Conservation (phyloP, 2,329 filamentous ascomycete species). For the Colletotrichum nymphaeae region DNA sequence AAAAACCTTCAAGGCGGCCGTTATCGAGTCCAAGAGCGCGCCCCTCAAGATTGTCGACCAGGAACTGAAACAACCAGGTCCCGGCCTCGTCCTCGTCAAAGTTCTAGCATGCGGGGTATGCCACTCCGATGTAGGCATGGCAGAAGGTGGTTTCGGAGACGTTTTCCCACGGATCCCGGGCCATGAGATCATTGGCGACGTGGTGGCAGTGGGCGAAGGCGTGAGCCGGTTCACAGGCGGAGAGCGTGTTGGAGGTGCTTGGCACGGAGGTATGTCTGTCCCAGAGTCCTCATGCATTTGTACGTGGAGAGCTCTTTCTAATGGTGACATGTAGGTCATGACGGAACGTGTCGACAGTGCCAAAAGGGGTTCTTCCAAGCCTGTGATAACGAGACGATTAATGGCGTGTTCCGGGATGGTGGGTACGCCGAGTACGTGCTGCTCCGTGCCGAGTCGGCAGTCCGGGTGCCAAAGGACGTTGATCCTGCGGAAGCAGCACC, state of each 20-base stretch:
- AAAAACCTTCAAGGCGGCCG: constrained; percentile 74
- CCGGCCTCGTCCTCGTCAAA: constrained; percentile 75
- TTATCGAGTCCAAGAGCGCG: constrained; percentile 63
- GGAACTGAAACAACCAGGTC: constrained; percentile 64
- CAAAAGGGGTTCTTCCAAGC: constrained; percentile 74
- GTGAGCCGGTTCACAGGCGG: constrained; percentile 67
- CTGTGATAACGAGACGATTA: constrained; percentile 71
- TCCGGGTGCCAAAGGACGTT: constrained; percentile 63
- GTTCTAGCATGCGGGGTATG: constrained; percentile 80
- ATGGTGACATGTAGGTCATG: constrained; percentile 59
- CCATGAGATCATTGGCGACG: constrained; percentile 77
- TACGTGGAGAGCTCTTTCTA: neutral
- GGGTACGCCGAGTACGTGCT: constrained; percentile 75
- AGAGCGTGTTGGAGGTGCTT: constrained; percentile 74
- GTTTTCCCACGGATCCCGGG: constrained; percentile 73
- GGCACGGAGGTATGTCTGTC: constrained; percentile 70
- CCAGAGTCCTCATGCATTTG: constrained; percentile 36
- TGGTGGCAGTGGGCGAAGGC: constrained; percentile 68
- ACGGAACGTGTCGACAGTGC: constrained; percentile 71
- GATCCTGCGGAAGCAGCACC: constrained; percentile 67
- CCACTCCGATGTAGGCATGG: constrained; percentile 67
- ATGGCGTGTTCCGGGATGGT: constrained; percentile 74
- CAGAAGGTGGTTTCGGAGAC: constrained; percentile 62
- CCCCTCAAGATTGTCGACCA: constrained; percentile 70
- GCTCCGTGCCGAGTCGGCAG: constrained; percentile 70